phyloP scores from a whole-genome alignment of 2,329 filamentous ascomycete genomes.

The Chlorencoelia australis region DNA sequence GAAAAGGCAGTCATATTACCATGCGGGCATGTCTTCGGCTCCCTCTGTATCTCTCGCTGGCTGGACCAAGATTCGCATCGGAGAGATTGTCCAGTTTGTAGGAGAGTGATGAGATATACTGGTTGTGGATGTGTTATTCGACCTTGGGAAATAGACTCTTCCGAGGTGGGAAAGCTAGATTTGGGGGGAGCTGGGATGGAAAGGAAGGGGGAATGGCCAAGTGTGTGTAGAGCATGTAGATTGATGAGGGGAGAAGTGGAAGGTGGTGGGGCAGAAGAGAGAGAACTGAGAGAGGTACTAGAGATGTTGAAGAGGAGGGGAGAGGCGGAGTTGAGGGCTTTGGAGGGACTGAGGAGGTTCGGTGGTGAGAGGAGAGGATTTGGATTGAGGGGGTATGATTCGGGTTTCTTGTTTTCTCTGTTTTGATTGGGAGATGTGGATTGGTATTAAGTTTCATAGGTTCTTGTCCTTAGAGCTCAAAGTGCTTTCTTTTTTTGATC shows the following conservation, averaged over 20 bases:
- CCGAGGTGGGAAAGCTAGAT: neutral
- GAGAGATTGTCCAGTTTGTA: constrained; percentile 20
- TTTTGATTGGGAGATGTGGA: too few relatives aligned
- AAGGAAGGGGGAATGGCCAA: constrained; percentile 4
- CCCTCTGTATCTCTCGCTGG: constrained; percentile 21
- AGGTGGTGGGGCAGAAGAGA: constrained; percentile 17
- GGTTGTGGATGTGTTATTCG: constrained; percentile 18
- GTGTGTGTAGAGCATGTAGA: constrained; percentile 6
- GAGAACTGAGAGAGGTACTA: constrained; percentile 7
- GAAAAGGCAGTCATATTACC: constrained; percentile 17
- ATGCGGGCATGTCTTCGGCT: constrained; percentile 21
- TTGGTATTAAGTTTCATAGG: too few relatives aligned
- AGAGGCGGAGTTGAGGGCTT: constrained; percentile 9
- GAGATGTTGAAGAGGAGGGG: constrained; percentile 6
- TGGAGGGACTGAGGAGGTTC: constrained; percentile 11
- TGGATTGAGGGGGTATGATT: too few relatives aligned
- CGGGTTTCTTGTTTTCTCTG: too few relatives aligned
- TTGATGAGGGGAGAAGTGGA: constrained; percentile 16
- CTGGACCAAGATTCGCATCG: constrained; percentile 14
- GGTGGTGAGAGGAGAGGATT: constrained; percentile 13
- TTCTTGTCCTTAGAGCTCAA: too few relatives aligned
- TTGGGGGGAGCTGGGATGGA: too few relatives aligned
- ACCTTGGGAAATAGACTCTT: constrained; percentile 4
- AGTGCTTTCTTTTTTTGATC: too few relatives aligned
- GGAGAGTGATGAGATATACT: constrained; percentile 18